Conservation (phyloP, 257 asterid genomes). For the Vinca minor region DNA sequence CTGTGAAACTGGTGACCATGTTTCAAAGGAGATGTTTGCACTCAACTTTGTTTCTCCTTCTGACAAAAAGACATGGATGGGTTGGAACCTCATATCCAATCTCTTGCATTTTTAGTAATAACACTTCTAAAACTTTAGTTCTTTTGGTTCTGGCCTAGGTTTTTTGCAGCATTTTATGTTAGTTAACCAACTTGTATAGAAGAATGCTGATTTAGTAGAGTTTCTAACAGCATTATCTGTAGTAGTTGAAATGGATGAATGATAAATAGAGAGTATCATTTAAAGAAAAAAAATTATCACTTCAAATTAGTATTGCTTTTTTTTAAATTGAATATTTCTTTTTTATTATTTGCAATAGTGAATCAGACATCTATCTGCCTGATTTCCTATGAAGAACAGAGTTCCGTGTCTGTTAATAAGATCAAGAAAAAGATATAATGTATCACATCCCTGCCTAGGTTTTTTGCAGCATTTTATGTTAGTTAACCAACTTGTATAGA, state of each 20-base stretch:
- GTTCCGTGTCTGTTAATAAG: no score
- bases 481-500: not conserved
- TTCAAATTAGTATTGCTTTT: not conserved
- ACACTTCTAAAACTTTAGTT: not conserved
- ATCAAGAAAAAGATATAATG: no score
- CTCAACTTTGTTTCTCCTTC: conserved; percentile 71
- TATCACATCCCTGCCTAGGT: no score
- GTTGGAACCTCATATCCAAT: conserved; percentile 79
- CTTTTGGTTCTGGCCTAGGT: no score
- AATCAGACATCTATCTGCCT: not conserved
- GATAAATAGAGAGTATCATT: not conserved
- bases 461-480: no score
- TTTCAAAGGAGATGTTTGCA: conserved; percentile 72
- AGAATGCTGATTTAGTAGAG: not conserved
- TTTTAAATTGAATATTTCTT: no score
- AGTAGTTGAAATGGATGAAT: not conserved
- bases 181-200: not conserved
- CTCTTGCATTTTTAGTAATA: conserved; percentile 47
- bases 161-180: no score
- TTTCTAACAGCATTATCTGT: not conserved
- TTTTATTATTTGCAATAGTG: no score
- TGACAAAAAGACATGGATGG: conserved; percentile 84
- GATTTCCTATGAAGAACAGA: not conserved
- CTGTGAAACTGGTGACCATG: conserved; percentile 70
- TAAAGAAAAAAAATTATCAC: not conserved